Evolutionary conservation across 495 filamentous ascomycete species (phyloP).

Genomic region (Penicillium goetzii): DNA sequence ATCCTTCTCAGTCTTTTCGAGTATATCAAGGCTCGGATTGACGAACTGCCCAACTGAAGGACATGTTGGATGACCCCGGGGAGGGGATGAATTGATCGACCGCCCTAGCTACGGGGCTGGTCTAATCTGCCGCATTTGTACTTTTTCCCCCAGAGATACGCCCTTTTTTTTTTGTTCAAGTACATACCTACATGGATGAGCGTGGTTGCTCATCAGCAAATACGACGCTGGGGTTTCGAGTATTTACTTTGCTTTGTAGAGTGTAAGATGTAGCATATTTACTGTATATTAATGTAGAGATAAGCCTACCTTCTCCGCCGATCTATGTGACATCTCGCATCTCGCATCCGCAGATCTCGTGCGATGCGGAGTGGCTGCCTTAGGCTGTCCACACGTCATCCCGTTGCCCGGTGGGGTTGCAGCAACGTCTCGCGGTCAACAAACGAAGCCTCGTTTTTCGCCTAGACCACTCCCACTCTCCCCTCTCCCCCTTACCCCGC

Average conservation of each 20-base stretch:
- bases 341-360: neutral
- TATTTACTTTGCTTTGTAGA: neutral
- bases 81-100: neutral
- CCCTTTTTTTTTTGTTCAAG: constrained; percentile 18
- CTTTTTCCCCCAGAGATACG: neutral
- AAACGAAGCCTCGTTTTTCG: constrained; percentile 32
- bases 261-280: neutral
- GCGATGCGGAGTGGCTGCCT: constrained; percentile 25
- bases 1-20: constrained; percentile 52
- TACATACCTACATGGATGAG: constrained; percentile 35
- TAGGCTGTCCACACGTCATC: constrained; percentile 41
- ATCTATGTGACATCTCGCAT: neutral
- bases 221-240: constrained; percentile 17
- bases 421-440: constrained; percentile 39
- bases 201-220: constrained; percentile 30
- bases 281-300: neutral
- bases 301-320: neutral
- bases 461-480: constrained; percentile 17
- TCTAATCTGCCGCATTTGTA: constrained; percentile 12
- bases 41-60: constrained; percentile 36
- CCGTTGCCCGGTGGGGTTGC: constrained; percentile 42
- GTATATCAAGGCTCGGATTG: constrained; percentile 48
- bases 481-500: neutral
- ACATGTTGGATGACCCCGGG: neutral
- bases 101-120: constrained; percentile 8